Evolutionary conservation across 2,329 filamentous ascomycete genomes (phyloP).

Genomic region (Paraconiothyrium brasiliense): DNA sequence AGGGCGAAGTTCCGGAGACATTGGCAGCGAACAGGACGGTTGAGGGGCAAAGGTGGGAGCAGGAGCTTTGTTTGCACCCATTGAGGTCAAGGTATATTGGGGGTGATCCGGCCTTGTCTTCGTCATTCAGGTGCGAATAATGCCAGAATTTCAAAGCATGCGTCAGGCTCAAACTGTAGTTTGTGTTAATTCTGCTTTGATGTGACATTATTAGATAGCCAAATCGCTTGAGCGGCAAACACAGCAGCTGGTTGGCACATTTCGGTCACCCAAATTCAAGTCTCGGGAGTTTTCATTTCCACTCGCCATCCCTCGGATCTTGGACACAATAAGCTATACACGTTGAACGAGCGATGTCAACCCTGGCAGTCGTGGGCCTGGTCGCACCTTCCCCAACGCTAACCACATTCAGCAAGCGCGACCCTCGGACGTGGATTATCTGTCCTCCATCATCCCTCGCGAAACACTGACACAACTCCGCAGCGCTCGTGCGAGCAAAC

Average conservation of each 20-base stretch:
- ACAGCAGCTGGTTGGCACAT: no score
- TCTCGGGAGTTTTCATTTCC: no score
- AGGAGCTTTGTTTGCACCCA: background rate
- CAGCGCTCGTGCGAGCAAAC: slow-evolving; percentile 24
- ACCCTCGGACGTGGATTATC: slow-evolving; percentile 37
- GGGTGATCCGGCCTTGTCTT: background rate
- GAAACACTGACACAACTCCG: slow-evolving; percentile 8
- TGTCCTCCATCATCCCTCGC: slow-evolving; percentile 38
- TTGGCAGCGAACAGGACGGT: slow-evolving; percentile 16
- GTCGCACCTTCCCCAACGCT: slow-evolving; percentile 18
- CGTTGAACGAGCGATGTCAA: background rate
- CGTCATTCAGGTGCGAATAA: background rate
- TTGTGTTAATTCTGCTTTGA: no score
- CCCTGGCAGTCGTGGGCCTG: background rate
- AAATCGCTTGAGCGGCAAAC: no score
- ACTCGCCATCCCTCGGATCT: background rate
- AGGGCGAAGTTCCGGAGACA: slow-evolving; percentile 26
- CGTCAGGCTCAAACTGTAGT: background rate
- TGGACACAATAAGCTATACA: no score
- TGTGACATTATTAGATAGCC: no score
- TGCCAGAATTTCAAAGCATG: background rate
- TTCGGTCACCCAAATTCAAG: no score
- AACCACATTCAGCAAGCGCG: slow-evolving; percentile 22
- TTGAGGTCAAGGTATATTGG: background rate
- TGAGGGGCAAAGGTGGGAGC: background rate